A percentile compares a stretch with the other conserved stretches of the same genome.
Evolutionary conservation across 345 rosid genomes (phyloP).

Genomic region (Sonneratia caseolaris): DNA sequence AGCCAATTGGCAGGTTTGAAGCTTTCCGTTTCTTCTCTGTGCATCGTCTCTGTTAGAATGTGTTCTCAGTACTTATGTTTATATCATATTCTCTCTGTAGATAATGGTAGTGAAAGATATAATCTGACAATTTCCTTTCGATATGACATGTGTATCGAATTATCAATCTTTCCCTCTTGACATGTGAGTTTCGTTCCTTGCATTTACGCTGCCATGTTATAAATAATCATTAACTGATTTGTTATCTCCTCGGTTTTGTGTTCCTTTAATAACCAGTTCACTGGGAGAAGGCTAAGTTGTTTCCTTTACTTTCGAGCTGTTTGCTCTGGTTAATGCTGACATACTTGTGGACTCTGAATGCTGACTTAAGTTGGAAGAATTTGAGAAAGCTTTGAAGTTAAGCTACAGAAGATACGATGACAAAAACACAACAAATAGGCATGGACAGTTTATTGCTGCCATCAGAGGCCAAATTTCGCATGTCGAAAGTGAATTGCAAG

Average conservation of each 20-base stretch:
- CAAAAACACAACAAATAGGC: constrained; percentile 48
- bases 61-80: too few relatives aligned
- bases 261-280: neutral
- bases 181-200: neutral
- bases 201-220: neutral
- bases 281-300: neutral
- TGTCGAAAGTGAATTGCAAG: constrained; percentile 50
- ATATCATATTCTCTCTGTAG: too few relatives aligned
- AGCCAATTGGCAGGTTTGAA: constrained; percentile 81
- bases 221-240: neutral
- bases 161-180: neutral
- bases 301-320: neutral
- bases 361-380: constrained; percentile 63
- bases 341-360: constrained; percentile 7
- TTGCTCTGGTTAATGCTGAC: neutral
- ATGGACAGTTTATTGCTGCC: constrained; percentile 60
- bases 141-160: too few relatives aligned
- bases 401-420: constrained; percentile 46
- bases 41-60: neutral
- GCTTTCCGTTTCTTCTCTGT: neutral
- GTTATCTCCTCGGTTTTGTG: neutral
- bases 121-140: neutral
- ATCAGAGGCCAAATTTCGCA: constrained; percentile 52
- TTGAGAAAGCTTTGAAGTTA: constrained; percentile 63
- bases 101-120: neutral